Conservation (phyloP, 1,284 basidiomycete genomes). For the Thecaphora thlaspeos region DNA sequence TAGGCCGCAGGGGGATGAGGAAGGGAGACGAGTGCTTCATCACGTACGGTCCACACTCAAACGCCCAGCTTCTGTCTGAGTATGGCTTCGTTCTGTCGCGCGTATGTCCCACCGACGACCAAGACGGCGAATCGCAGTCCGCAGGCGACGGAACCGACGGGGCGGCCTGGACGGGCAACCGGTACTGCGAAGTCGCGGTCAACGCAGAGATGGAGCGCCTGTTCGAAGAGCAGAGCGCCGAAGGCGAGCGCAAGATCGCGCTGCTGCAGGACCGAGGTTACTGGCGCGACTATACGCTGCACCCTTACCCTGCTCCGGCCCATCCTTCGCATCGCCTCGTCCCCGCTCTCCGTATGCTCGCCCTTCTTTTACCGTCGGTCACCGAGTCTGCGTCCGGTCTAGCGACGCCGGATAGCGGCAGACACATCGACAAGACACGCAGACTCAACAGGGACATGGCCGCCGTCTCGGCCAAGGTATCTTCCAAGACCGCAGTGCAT, state of each 20-base stretch:
- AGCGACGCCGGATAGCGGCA: not conserved
- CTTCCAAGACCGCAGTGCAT: not conserved
- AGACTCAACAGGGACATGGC: slow-evolving; percentile 5
- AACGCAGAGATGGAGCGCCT: slow-evolving; percentile 23
- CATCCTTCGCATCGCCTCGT: slow-evolving; percentile 51
- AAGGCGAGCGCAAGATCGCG: slow-evolving; percentile 35
- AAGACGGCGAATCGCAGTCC: not conserved
- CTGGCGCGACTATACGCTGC: slow-evolving; percentile 48
- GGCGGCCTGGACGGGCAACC: slow-evolving; percentile 31
- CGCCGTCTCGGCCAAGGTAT: slow-evolving; percentile 6
- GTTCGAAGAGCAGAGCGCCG: slow-evolving; percentile 13
- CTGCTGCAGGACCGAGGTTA: slow-evolving; percentile 45
- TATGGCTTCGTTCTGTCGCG: slow-evolving; percentile 47
- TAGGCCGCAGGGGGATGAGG: slow-evolving; percentile 1
- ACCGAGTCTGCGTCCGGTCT: not conserved
- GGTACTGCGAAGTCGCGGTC: slow-evolving; percentile 37
- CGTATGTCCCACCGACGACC: not conserved
- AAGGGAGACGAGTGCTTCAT: slow-evolving; percentile 45
- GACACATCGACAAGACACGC: slow-evolving; percentile 9
- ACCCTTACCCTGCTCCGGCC: slow-evolving; percentile 41
- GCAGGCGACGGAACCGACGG: not conserved
- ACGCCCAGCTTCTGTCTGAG: slow-evolving; percentile 40
- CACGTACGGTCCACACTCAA: slow-evolving; percentile 51
- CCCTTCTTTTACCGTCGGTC: slow-evolving; percentile 11
- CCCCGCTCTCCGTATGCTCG: slow-evolving; percentile 38